Conservation (phyloP, 1,284 basidiomycete genomes). For the Heterobasidion annosum region DNA sequence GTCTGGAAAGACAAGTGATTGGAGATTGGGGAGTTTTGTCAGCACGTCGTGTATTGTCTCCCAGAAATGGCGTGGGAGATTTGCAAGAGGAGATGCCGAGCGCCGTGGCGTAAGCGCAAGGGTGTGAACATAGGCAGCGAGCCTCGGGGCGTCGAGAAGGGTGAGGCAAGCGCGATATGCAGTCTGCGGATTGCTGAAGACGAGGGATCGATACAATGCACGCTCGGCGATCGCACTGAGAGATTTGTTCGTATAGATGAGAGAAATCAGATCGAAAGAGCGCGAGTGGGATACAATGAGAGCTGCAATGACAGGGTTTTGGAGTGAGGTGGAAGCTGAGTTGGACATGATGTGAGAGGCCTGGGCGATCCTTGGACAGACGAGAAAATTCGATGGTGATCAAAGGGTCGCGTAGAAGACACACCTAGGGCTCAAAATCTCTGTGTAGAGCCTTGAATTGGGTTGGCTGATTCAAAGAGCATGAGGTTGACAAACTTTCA, state of each 20-base stretch:
- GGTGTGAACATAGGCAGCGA: constrained; percentile 19
- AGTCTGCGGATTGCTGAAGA: constrained; percentile 14
- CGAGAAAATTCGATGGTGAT: neutral
- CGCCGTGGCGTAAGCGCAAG: constrained; percentile 17
- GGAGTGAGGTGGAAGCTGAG: neutral
- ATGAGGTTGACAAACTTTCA: no score
- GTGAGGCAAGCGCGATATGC: constrained; percentile 14
- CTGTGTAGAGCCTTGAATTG: no score
- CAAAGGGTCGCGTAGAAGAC: neutral
- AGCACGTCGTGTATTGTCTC: constrained; percentile 16
- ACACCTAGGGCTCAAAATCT: neutral
- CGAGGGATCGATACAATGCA: constrained; percentile 16
- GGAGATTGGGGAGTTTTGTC: constrained; percentile 15
- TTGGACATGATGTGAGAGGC: neutral
- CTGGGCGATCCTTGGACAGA: neutral
- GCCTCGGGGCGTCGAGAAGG: constrained; percentile 11
- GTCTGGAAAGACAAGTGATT: constrained; percentile 16
- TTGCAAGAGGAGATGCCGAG: neutral
- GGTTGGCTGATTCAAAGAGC: no score
- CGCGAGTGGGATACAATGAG: neutral
- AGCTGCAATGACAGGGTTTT: neutral
- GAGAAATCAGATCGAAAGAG: neutral
- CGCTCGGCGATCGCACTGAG: constrained; percentile 19
- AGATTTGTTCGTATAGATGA: constrained; percentile 8
- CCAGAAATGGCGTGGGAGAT: constrained; percentile 18